Evolutionary conservation across 2,329 filamentous ascomycete species (phyloP).

Genomic region (Dothideomycetes sp.): DNA sequence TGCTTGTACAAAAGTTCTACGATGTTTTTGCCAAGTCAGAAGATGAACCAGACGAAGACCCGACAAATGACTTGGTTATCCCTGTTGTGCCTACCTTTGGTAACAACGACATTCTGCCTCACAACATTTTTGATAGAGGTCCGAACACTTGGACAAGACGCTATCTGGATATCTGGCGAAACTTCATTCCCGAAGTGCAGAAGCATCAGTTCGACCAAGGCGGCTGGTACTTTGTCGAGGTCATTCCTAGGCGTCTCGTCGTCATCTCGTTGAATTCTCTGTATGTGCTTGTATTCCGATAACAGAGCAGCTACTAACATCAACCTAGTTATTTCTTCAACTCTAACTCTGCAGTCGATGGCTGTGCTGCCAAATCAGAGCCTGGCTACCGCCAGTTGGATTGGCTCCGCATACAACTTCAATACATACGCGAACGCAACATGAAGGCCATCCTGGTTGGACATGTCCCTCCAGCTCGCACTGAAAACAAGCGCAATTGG

Average conservation of each 20-base stretch:
- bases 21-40: conserved; percentile 57
- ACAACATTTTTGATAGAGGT: conserved; percentile 81
- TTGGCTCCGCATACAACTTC: conserved; percentile 84
- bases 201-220: conserved; percentile 84
- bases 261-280: conserved; percentile 94
- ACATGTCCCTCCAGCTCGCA: conserved; percentile 85
- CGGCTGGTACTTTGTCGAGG: conserved; percentile 91
- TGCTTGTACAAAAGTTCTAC: conserved; percentile 66
- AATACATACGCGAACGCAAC: conserved; percentile 68
- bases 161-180: conserved; percentile 70
- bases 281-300: conserved; percentile 22
- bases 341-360: conserved; percentile 87
- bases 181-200: conserved; percentile 87
- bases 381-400: conserved; percentile 93
- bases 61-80: conserved; percentile 54
- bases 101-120: conserved; percentile 95
- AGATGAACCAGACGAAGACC: conserved; percentile 38
- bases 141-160: conserved; percentile 78
- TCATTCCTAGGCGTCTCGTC: conserved; percentile 73
- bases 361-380: conserved; percentile 67
- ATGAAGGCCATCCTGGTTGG: conserved; percentile 94
- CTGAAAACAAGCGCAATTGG: conserved; percentile 77
- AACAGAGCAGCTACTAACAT: neutral
- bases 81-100: conserved; percentile 86
- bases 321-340: conserved; percentile 67